Evolutionary conservation across 768 basidiomycete genomes (phyloP).

Genomic region (Leccinum subtestaceum): DNA sequence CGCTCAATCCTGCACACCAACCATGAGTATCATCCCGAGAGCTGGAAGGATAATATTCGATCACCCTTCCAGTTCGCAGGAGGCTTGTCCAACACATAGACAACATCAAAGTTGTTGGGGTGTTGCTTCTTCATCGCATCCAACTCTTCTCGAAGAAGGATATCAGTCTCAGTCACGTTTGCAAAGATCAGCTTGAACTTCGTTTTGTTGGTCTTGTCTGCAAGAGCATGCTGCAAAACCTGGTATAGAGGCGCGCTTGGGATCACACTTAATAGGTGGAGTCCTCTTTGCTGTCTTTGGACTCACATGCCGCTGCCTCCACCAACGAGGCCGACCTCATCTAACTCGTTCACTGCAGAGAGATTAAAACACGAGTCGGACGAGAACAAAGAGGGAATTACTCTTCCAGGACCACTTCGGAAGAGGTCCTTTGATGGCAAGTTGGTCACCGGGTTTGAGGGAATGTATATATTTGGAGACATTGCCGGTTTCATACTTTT

Average conservation of each 20-base stretch:
- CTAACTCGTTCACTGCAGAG: slow-evolving; percentile 74
- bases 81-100: slow-evolving; percentile 85
- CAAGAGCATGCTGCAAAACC: slow-evolving; percentile 68
- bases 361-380: background rate
- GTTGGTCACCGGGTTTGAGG: slow-evolving; percentile 78
- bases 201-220: slow-evolving; percentile 81
- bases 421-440: slow-evolving; percentile 90
- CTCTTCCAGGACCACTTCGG: slow-evolving; percentile 84
- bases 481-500: slow-evolving; percentile 79
- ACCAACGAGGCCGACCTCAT: slow-evolving; percentile 84
- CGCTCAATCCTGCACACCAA: slow-evolving; percentile 50
- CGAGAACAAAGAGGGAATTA: slow-evolving; percentile 25
- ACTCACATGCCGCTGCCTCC: slow-evolving; percentile 91
- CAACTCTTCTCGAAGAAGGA: slow-evolving; percentile 78
- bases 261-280: slow-evolving; percentile 1
- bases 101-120: slow-evolving; percentile 71
- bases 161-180: slow-evolving; percentile 87
- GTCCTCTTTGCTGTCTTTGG: background rate
- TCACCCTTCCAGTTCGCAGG: slow-evolving; percentile 56
- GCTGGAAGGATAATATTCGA: slow-evolving; percentile 12
- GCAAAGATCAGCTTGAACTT: slow-evolving; percentile 92
- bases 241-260: slow-evolving; percentile 81
- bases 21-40: slow-evolving; percentile 3
- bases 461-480: slow-evolving; percentile 80
- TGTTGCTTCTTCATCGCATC: slow-evolving; percentile 66